A percentile compares a stretch with the other conserved stretches of the same genome.
phyloP scores from a whole-genome alignment of 345 rosid species.

The Brassica nigra region DNA sequence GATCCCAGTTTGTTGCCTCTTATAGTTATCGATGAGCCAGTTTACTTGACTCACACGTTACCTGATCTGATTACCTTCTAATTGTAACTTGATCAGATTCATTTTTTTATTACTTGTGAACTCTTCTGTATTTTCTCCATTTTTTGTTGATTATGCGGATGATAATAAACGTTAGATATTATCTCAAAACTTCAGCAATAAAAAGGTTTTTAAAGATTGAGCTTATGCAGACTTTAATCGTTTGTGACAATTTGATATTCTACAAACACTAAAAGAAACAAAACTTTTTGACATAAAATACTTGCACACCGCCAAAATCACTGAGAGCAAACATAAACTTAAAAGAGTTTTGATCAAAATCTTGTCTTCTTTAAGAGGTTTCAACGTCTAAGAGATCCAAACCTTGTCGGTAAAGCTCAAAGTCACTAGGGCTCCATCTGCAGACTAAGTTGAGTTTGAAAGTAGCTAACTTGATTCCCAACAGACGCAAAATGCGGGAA shows the following conservation, averaged over 20 bases:
- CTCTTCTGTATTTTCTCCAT: slow-evolving; percentile 1
- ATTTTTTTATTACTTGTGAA: not conserved
- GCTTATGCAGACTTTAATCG: not conserved
- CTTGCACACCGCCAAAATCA: not conserved
- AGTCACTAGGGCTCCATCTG: slow-evolving; percentile 77
- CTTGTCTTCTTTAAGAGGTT: slow-evolving; percentile 46
- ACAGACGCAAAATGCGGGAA: slow-evolving; percentile 83
- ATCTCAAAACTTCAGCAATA: not conserved
- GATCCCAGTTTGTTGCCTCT: slow-evolving; percentile 36
- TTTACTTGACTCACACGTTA: slow-evolving; percentile 37
- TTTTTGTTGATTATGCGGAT: slow-evolving; percentile 20
- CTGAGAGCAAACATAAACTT: not conserved
- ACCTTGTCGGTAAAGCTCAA: slow-evolving; percentile 69
- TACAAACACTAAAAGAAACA: not conserved
- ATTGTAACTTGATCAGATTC: slow-evolving; percentile 21
- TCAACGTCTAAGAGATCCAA: slow-evolving; percentile 81
- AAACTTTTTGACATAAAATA: not conserved
- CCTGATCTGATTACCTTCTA: slow-evolving; percentile 43
- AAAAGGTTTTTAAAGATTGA: not conserved
- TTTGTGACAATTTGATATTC: not conserved
- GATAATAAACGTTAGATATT: slow-evolving; percentile 30
- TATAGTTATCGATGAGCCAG: slow-evolving; percentile 37
- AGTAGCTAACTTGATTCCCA: slow-evolving; percentile 88
- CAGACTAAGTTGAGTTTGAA: slow-evolving; percentile 78
- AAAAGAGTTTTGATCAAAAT: slow-evolving; percentile 10